Conservation (phyloP, 2,329 filamentous ascomycete species). For the Mollisiaceae sp. region DNA sequence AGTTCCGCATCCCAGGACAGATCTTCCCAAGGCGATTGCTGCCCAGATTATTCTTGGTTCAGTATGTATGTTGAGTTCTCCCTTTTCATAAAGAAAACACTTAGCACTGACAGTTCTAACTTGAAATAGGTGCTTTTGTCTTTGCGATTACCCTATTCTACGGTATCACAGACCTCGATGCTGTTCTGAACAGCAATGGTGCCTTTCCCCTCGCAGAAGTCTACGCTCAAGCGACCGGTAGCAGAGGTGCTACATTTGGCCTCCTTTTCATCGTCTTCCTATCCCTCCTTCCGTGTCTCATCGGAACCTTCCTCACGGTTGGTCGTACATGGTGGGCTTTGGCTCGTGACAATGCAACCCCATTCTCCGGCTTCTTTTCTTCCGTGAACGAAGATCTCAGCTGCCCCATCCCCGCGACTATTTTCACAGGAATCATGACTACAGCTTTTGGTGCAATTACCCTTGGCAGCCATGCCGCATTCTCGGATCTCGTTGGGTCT, state of each 20-base stretch:
- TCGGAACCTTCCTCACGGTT: constrained; percentile 54
- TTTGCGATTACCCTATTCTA: constrained; percentile 56
- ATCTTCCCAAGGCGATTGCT: constrained; percentile 58
- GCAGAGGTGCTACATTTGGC: constrained; percentile 54
- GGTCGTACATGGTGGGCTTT: constrained; percentile 58
- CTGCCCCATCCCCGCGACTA: constrained; percentile 58
- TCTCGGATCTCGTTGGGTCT: constrained; percentile 66
- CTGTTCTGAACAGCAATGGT: constrained; percentile 54
- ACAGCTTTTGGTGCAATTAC: constrained; percentile 67
- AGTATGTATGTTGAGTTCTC: constrained; percentile 45
- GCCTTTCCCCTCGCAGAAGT: constrained; percentile 70
- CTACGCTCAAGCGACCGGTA: constrained; percentile 63
- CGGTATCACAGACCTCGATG: constrained; percentile 57
- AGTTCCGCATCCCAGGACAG: constrained; percentile 54
- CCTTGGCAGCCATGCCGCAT: constrained; percentile 66
- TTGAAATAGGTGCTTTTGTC: constrained; percentile 35
- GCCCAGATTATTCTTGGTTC: constrained; percentile 55
- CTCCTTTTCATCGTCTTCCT: constrained; percentile 58
- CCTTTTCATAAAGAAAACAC: neutral
- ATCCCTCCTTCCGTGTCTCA: constrained; percentile 53
- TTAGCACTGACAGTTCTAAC: constrained; percentile 23
- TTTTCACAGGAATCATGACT: constrained; percentile 54
- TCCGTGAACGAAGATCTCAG: constrained; percentile 50
- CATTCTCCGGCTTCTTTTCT: constrained; percentile 53
- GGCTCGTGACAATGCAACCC: constrained; percentile 59